These are phyloP conservation scores for Adansonia gregorii DNA, from an alignment of 441 rosid species.

Conservation along the genomic window DNA sequence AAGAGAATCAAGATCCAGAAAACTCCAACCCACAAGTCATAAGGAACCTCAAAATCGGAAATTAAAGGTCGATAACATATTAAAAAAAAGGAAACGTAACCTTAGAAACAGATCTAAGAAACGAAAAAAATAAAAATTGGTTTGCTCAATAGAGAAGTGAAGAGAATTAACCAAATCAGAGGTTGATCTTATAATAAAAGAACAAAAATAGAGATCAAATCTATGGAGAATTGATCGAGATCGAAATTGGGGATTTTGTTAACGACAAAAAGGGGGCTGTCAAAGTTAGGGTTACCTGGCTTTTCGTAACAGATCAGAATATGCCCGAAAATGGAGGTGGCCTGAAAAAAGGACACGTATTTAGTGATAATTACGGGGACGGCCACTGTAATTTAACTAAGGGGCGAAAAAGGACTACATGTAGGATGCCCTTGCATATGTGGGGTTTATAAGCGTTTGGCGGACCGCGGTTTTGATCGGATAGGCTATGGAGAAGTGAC, in stretches of 20 bases:
- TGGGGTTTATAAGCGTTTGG: conserved; percentile 2
- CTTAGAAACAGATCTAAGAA: conserved; percentile 26
- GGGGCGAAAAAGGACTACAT: neutral
- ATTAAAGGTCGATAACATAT: conserved; percentile 1
- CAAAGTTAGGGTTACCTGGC: conserved; percentile 29
- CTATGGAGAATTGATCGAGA: conserved; percentile 19
- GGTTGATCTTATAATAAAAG: neutral
- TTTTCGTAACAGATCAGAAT: conserved; percentile 12
- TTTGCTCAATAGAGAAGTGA: conserved; percentile 20
- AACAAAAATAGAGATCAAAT: conserved; percentile 12
- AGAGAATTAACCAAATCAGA: neutral
- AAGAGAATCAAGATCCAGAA: neutral
- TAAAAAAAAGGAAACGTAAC: conserved; percentile 27
- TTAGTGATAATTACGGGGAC: conserved; percentile 27
- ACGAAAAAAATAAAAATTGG: conserved; percentile 3
- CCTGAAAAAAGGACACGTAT: conserved; percentile 26
- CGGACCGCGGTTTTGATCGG: neutral
- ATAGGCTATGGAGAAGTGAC: neutral
- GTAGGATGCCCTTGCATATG: neutral
- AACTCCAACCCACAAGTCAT: neutral
- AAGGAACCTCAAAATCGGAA: conserved; percentile 23
- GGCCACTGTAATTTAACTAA: conserved; percentile 16
- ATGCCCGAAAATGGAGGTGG: conserved; percentile 14
- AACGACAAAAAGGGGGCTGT: conserved; percentile 30
- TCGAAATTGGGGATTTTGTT: conserved; percentile 15